Evolutionary conservation across 2,329 filamentous ascomycete genomes (phyloP).

Genomic region (Exophiala dermatitidis): DNA sequence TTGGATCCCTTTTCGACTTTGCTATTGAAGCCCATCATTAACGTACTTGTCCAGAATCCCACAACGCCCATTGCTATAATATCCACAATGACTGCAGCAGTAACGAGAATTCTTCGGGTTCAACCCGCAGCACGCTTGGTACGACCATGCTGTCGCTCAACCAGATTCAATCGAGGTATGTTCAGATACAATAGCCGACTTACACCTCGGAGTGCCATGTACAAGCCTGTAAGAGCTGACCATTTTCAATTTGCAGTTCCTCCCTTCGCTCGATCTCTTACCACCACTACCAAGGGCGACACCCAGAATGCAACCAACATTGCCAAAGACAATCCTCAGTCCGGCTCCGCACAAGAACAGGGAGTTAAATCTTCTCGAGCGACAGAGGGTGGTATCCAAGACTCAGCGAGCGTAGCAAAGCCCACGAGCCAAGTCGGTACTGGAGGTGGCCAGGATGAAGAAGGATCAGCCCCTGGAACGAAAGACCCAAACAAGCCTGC

Average conservation of each 20-base stretch:
- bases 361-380: constrained; percentile 6
- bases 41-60: no score
- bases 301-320: constrained; percentile 1
- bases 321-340: constrained; percentile 4
- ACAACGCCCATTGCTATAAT: no score
- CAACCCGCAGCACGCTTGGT: neutral
- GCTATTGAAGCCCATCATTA: no score
- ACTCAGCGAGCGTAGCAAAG: constrained; percentile 1
- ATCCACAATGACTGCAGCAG: neutral
- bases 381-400: neutral
- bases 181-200: neutral
- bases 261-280: neutral
- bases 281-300: constrained; percentile 10
- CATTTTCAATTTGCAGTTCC: neutral
- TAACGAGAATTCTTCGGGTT: neutral
- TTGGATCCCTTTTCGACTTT: neutral
- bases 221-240: neutral
- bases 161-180: neutral
- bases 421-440: neutral
- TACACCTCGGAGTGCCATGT: no score
- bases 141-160: neutral
- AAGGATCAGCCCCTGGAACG: constrained; percentile 4
- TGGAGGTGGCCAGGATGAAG: neutral
- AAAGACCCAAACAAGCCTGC: constrained; percentile 11
- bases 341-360: neutral